Percentiles rank a stretch among this genome's conserved stretches.
These are phyloP conservation scores for Nitzschia sp. DNA, from an alignment of 108 stramenopile genomes.

Conservation along the genomic window DNA sequence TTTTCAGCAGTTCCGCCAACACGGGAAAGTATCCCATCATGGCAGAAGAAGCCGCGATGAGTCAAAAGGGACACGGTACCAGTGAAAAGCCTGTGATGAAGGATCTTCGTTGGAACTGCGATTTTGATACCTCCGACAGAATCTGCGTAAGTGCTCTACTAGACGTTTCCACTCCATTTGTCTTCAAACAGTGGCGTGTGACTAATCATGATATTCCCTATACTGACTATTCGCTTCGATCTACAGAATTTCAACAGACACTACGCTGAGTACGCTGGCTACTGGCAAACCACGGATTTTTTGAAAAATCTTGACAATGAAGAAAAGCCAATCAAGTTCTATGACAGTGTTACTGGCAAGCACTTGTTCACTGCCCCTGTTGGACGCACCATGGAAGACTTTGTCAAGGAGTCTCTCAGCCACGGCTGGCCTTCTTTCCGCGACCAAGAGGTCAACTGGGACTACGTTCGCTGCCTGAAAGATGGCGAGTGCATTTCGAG, in stretches of 20 bases:
- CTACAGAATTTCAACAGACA: conserved; percentile 34
- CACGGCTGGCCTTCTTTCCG: conserved; percentile 90
- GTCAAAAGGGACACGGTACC: conserved; percentile 70
- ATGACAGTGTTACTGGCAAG: conserved; percentile 80
- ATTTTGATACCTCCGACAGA: conserved; percentile 64
- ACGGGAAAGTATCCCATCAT: conserved; percentile 53
- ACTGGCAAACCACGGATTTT: conserved; percentile 68
- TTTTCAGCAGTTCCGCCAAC: conserved; percentile 31
- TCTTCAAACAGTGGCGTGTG: neutral
- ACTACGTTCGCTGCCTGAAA: conserved; percentile 77
- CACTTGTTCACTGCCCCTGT: conserved; percentile 74
- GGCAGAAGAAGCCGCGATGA: conserved; percentile 62
- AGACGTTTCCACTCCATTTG: neutral
- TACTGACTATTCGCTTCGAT: neutral
- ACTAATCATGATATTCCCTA: neutral
- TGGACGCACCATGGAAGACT: conserved; percentile 73
- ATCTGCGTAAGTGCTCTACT: conserved; percentile 68
- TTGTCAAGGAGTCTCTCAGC: conserved; percentile 52
- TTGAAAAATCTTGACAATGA: conserved; percentile 39
- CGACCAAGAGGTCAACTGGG: conserved; percentile 90
- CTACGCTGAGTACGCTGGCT: conserved; percentile 64
- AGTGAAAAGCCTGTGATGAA: conserved; percentile 68
- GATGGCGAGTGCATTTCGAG: conserved; percentile 86
- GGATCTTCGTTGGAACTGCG: conserved; percentile 73
- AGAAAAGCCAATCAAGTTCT: conserved; percentile 67